Percentiles rank a stretch among this genome's conserved stretches.
Conservation (phyloP, 805 yeast genomes). For the Zygosaccharomyces rouxii region DNA sequence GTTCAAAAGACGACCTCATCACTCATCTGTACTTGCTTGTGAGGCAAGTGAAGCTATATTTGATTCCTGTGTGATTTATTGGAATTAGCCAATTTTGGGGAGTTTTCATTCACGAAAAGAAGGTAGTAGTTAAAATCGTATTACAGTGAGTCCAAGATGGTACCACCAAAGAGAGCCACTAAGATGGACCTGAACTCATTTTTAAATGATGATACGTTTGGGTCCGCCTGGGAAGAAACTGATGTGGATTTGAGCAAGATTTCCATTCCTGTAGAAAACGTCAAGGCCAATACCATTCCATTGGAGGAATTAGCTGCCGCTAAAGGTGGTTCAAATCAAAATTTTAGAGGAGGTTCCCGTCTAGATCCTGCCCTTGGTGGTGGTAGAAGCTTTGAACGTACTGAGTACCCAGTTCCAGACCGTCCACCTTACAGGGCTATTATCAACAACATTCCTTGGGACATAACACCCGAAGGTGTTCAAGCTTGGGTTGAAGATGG, state of each 20-base stretch:
- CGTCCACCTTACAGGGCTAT: conserved; percentile 90
- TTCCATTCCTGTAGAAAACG: conserved; percentile 43
- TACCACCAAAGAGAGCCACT: conserved; percentile 58
- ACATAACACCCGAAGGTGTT: conserved; percentile 60
- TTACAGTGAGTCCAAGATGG: conserved; percentile 36
- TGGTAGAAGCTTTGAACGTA: conserved; percentile 43
- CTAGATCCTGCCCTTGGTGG: conserved; percentile 40
- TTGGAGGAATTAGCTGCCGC: conserved; percentile 30
- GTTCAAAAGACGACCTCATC: conserved; percentile 1
- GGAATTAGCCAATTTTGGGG: not conserved
- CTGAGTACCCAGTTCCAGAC: conserved; percentile 83
- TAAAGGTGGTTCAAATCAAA: conserved; percentile 21
- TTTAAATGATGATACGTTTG: conserved; percentile 67
- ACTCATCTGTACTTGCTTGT: not conserved
- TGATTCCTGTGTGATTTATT: not conserved
- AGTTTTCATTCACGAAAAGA: not conserved
- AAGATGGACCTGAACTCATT: conserved; percentile 87
- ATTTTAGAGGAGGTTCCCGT: conserved; percentile 29
- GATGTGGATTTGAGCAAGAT: conserved; percentile 69
- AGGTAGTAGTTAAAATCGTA: not conserved
- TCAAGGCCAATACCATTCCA: conserved; percentile 29
- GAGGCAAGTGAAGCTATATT: not conserved
- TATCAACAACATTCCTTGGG: conserved; percentile 81
- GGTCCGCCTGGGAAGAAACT: conserved; percentile 81
- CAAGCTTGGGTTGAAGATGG: conserved; percentile 56